Evolutionary conservation across 441 rosid species (phyloP).

Genomic region (Jatropha podagrica): DNA sequence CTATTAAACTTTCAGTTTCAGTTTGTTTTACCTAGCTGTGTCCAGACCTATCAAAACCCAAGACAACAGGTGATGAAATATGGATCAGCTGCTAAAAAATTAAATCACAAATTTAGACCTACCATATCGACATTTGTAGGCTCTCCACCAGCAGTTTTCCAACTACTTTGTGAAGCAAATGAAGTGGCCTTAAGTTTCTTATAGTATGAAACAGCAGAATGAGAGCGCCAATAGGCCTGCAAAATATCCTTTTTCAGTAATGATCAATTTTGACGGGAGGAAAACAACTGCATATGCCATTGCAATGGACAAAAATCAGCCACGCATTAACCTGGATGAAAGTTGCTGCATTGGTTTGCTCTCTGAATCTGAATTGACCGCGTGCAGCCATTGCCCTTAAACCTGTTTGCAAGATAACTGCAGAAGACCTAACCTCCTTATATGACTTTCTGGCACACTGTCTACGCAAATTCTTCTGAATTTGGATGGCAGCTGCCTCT

Average conservation of each 20-base stretch:
- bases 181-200: conserved; percentile 53
- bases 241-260: conserved; percentile 24
- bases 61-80: background rate
- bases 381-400: conserved; percentile 61
- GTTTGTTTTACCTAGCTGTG: too few species aligned
- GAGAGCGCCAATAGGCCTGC: conserved; percentile 74
- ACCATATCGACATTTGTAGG: conserved; percentile 43
- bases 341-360: conserved; percentile 46
- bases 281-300: conserved; percentile 13
- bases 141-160: conserved; percentile 40
- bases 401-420: conserved; percentile 67
- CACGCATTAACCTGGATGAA: conserved; percentile 58
- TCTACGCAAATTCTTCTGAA: conserved; percentile 78
- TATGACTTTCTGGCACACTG: conserved; percentile 54
- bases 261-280: conserved; percentile 26
- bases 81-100: background rate
- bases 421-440: conserved; percentile 44
- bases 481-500: conserved; percentile 68
- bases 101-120: conserved; percentile 14
- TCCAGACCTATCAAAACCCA: background rate
- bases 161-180: conserved; percentile 45
- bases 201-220: conserved; percentile 48
- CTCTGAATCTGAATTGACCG: conserved; percentile 39
- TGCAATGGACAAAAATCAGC: conserved; percentile 8
- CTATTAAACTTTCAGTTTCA: too few species aligned